Percentiles rank a stretch among this genome's conserved stretches.
Evolutionary conservation across 306 rosid genomes (phyloP).

Genomic region (Inga leiocalycina): DNA sequence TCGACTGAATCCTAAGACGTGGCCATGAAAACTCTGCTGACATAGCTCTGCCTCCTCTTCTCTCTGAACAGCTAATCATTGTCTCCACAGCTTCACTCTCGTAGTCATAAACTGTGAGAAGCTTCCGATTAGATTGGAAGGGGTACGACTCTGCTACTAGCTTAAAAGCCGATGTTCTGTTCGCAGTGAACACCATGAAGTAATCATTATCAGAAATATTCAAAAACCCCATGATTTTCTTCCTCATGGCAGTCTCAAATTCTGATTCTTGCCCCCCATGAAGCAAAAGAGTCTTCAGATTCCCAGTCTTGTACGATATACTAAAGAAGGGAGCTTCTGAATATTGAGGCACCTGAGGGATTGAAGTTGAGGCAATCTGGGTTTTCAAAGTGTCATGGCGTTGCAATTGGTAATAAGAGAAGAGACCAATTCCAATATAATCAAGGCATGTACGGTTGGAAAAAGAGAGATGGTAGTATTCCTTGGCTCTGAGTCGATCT

Average conservation of each 20-base stretch:
- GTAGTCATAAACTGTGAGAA: slow-evolving; percentile 85
- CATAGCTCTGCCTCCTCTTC: slow-evolving; percentile 69
- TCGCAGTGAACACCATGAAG: slow-evolving; percentile 90
- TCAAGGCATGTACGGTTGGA: slow-evolving; percentile 76
- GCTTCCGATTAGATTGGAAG: slow-evolving; percentile 56
- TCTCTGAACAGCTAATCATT: slow-evolving; percentile 62
- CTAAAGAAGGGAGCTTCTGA: slow-evolving; percentile 71
- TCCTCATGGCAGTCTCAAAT: slow-evolving; percentile 69
- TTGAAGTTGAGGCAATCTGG: slow-evolving; percentile 41
- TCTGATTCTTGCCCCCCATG: slow-evolving; percentile 70
- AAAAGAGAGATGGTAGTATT: slow-evolving; percentile 65
- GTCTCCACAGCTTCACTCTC: slow-evolving; percentile 86
- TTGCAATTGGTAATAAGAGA: slow-evolving; percentile 73
- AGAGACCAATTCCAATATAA: slow-evolving; percentile 92
- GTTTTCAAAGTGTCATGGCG: slow-evolving; percentile 42
- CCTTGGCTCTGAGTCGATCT: slow-evolving; percentile 67
- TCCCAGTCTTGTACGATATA: slow-evolving; percentile 68
- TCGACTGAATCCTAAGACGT: slow-evolving; percentile 69
- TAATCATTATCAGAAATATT: slow-evolving; percentile 75
- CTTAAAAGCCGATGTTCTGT: slow-evolving; percentile 86
- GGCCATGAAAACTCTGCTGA: slow-evolving; percentile 97
- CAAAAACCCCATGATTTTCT: slow-evolving; percentile 69
- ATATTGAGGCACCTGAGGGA: slow-evolving; percentile 29
- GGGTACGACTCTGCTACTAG: slow-evolving; percentile 82
- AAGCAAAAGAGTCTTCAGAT: slow-evolving; percentile 66